Evolutionary conservation across 768 basidiomycete species (phyloP).

Genomic region (Coprinopsis strossmayeri): DNA sequence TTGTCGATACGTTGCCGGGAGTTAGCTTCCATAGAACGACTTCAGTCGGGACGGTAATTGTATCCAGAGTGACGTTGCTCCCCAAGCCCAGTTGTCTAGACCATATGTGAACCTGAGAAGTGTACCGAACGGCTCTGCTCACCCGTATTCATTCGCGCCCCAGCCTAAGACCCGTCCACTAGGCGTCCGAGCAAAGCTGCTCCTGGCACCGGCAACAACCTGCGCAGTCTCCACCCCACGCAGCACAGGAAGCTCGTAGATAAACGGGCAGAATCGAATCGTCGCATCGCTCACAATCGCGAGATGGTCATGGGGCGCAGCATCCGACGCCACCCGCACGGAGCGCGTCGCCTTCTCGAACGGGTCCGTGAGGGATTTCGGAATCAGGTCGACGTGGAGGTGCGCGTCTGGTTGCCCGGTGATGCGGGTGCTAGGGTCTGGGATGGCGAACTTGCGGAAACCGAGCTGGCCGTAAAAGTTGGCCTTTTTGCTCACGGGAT

Average conservation of each 20-base stretch:
- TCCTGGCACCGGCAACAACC: conserved; percentile 64
- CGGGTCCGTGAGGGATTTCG: conserved; percentile 48
- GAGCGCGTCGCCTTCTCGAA: conserved; percentile 39
- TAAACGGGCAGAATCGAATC: conserved; percentile 58
- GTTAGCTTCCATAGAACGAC: conserved; percentile 62
- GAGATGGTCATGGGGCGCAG: conserved; percentile 25
- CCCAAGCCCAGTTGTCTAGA: conserved; percentile 79
- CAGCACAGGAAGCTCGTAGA: conserved; percentile 77
- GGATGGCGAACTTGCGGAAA: conserved; percentile 54
- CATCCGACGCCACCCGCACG: conserved; percentile 23
- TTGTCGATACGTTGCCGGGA: conserved; percentile 42
- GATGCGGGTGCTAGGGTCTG: conserved; percentile 24
- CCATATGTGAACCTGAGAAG: background rate
- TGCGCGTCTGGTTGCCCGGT: conserved; percentile 23
- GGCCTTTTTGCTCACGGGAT: conserved; percentile 67
- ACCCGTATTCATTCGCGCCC: conserved; percentile 89
- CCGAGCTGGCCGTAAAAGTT: conserved; percentile 86
- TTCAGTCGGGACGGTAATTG: conserved; percentile 80
- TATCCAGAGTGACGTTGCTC: conserved; percentile 49
- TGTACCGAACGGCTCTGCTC: background rate
- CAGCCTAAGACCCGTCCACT: conserved; percentile 77
- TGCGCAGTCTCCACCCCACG: conserved; percentile 57
- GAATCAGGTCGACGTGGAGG: conserved; percentile 47
- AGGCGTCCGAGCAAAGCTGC: conserved; percentile 64
- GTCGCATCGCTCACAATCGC: conserved; percentile 28